Percentiles rank a stretch among this genome's conserved stretches.
Evolutionary conservation across 352 stramenopile genomes (phyloP).

Genomic region (Phytophthora pini): DNA sequence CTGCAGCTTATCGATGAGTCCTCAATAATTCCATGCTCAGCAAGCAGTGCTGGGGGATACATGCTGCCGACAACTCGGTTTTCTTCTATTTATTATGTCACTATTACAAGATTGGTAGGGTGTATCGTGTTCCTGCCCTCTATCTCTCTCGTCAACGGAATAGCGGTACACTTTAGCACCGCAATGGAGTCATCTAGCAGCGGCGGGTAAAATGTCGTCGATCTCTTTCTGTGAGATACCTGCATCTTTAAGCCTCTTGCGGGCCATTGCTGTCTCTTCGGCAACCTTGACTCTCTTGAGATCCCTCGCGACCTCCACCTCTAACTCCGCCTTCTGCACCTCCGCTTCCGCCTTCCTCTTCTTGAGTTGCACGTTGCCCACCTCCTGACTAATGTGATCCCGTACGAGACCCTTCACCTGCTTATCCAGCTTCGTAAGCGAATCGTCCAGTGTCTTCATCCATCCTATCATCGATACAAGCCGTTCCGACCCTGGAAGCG

Average conservation of each 20-base stretch:
- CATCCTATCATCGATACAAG: slow-evolving; percentile 38
- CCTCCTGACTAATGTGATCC: slow-evolving; percentile 31
- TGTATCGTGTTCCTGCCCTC: neutral
- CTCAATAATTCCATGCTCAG: too few relatives aligned
- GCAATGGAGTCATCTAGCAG: slow-evolving; percentile 15
- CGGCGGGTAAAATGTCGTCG: slow-evolving; percentile 30
- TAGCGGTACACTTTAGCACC: neutral
- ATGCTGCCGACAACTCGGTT: slow-evolving; percentile 9
- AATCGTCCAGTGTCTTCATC: slow-evolving; percentile 43
- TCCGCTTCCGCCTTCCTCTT: slow-evolving; percentile 40
- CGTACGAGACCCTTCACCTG: slow-evolving; percentile 33
- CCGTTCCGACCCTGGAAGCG: slow-evolving; percentile 23
- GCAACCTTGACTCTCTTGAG: slow-evolving; percentile 41
- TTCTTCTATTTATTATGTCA: slow-evolving; percentile 25
- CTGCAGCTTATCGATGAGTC: slow-evolving; percentile 6
- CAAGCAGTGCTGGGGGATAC: too few relatives aligned
- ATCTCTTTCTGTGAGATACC: slow-evolving; percentile 42
- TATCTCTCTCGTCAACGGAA: slow-evolving; percentile 1
- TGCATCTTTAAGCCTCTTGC: slow-evolving; percentile 41
- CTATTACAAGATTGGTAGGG: slow-evolving; percentile 31
- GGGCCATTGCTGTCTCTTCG: slow-evolving; percentile 37
- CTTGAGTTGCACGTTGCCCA: slow-evolving; percentile 16
- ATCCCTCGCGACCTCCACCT: slow-evolving; percentile 35
- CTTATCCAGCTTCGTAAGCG: slow-evolving; percentile 31
- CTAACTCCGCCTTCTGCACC: slow-evolving; percentile 39